A percentile compares a stretch with the other conserved stretches of the same genome.
Evolutionary conservation across 2,329 filamentous ascomycete species (phyloP).

Genomic region (Teratosphaeria epicoccoides): DNA sequence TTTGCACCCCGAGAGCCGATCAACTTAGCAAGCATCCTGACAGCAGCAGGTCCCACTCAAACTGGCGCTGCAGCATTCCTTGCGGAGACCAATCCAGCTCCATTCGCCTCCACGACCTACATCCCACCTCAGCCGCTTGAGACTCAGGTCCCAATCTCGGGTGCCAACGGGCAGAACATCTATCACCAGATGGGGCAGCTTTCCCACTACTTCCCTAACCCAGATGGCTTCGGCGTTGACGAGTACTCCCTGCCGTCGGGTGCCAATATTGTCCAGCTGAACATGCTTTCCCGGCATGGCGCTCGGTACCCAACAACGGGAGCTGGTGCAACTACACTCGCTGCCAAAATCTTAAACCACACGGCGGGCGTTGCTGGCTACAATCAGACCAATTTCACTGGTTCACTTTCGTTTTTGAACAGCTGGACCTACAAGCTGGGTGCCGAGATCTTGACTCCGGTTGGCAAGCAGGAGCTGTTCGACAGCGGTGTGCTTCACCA

Average conservation of each 20-base stretch:
- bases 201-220: conserved; percentile 59
- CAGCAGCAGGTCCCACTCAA: conserved; percentile 49
- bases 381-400: conserved; percentile 46
- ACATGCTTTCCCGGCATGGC: conserved; percentile 65
- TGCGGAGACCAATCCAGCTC: conserved; percentile 58
- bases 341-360: conserved; percentile 47
- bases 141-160: conserved; percentile 57
- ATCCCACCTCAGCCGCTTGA: conserved; percentile 61
- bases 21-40: background rate
- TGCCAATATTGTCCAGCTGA: conserved; percentile 57
- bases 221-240: conserved; percentile 59
- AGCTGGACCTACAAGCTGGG: conserved; percentile 60
- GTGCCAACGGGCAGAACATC: conserved; percentile 50
- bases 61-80: conserved; percentile 61
- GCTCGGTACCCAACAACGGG: conserved; percentile 59
- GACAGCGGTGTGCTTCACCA: conserved; percentile 60
- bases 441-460: conserved; percentile 59
- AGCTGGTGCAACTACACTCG: conserved; percentile 46
- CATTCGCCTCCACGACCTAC: conserved; percentile 50
- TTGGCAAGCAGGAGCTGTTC: conserved; percentile 56
- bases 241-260: conserved; percentile 59
- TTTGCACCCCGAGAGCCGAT: background rate
- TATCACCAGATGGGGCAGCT: conserved; percentile 61
- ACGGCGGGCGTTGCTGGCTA: conserved; percentile 23
- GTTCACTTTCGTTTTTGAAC: conserved; percentile 54